Evolutionary conservation across 2,329 filamentous ascomycete species (phyloP).

Genomic region (Xylariaceae sp.): DNA sequence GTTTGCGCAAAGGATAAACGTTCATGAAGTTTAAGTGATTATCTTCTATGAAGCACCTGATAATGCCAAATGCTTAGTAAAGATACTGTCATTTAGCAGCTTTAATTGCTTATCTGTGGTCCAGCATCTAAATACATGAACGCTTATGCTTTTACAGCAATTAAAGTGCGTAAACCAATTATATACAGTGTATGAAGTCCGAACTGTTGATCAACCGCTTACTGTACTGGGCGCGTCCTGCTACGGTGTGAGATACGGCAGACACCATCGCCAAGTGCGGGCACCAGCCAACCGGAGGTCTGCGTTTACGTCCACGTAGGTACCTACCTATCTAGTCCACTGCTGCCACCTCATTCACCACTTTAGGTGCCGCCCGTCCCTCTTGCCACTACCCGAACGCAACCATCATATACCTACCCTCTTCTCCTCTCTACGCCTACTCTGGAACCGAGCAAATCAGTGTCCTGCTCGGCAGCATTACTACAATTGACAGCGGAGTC

Average conservation of each 20-base stretch:
- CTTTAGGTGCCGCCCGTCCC: neutral
- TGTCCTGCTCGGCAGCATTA: neutral
- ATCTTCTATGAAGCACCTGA: no score
- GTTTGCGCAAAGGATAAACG: no score
- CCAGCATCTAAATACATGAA: no score
- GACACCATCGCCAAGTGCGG: constrained; percentile 3
- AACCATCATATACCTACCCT: constrained; percentile 1
- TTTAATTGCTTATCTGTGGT: no score
- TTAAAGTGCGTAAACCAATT: no score
- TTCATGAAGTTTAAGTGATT: no score
- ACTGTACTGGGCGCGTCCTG: no score
- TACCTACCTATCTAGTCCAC: neutral
- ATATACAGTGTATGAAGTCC: no score
- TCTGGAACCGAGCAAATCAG: constrained; percentile 2
- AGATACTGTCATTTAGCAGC: no score
- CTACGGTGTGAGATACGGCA: neutral
- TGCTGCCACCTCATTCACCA: constrained; percentile 16
- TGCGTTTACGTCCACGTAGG: constrained; percentile 17
- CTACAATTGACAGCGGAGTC: neutral
- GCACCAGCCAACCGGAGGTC: constrained; percentile 2
- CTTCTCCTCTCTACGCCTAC: neutral
- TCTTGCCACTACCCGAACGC: constrained; percentile 12
- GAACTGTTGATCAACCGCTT: no score
- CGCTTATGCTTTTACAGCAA: no score
- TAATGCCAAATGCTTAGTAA: no score